These are phyloP conservation scores for Leishmania lainsoni DNA, from an alignment of 208 protist genomes.

Conservation along the genomic window DNA sequence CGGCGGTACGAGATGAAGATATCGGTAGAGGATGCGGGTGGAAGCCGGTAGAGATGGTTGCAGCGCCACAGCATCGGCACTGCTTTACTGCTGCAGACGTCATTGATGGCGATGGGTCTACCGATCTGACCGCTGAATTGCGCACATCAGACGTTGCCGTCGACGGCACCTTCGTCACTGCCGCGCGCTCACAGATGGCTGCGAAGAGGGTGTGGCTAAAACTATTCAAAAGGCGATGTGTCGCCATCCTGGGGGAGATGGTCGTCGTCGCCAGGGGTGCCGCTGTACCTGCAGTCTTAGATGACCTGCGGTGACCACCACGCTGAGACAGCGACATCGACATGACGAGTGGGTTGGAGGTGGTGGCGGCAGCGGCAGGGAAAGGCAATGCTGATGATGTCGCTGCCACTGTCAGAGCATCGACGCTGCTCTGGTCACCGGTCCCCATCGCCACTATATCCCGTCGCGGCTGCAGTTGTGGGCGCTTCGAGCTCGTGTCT, in stretches of 20 bases:
- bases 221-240: constrained; percentile 76
- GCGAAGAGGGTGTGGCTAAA: constrained; percentile 70
- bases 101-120: not conserved
- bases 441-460: not conserved
- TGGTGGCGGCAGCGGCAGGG: not conserved
- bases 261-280: not conserved
- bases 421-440: constrained; percentile 4
- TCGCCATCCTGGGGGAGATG: constrained; percentile 30
- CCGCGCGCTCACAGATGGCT: constrained; percentile 29
- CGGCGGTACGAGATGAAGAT: constrained; percentile 48
- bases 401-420: constrained; percentile 10
- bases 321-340: not conserved
- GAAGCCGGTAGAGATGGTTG: constrained; percentile 35
- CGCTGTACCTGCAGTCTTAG: not conserved
- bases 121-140: not conserved
- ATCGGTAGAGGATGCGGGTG: constrained; percentile 29
- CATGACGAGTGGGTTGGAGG: not conserved
- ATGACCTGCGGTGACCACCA: not conserved
- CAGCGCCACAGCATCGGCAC: constrained; percentile 19
- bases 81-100: not conserved
- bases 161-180: not conserved
- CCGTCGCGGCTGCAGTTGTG: not conserved
- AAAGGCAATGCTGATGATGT: not conserved
- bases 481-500: not conserved
- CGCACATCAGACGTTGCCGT: not conserved